Percentiles rank a stretch among this genome's conserved stretches.
Evolutionary conservation across 768 basidiomycete species (phyloP).

Genomic region (Tricholoma terreum): DNA sequence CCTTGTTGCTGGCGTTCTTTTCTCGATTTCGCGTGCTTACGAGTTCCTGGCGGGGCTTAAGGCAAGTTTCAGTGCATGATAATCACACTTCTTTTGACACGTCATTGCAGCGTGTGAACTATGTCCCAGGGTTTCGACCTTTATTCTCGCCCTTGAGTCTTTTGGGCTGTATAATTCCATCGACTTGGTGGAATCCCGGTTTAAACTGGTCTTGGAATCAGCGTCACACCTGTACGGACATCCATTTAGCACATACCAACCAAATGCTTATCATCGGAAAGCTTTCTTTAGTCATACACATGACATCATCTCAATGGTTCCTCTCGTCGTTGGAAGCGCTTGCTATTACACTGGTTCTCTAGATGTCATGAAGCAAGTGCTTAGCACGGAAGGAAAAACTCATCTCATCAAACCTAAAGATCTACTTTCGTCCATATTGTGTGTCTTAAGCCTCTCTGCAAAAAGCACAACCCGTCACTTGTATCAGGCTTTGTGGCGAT

Average conservation of each 20-base stretch:
- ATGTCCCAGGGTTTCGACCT: conserved; percentile 11
- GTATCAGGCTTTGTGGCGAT: conserved; percentile 28
- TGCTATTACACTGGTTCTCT: conserved; percentile 20
- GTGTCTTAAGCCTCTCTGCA: background rate
- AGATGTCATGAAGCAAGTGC: conserved; percentile 22
- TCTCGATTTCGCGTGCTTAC: background rate
- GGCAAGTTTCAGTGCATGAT: background rate
- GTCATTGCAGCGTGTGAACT: background rate
- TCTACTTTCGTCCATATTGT: background rate
- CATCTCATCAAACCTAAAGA: conserved; percentile 12
- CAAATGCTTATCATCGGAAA: background rate
- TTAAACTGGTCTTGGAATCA: conserved; percentile 12
- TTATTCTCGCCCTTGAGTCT: conserved; percentile 9
- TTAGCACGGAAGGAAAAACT: conserved; percentile 14
- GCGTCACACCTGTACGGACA: conserved; percentile 3
- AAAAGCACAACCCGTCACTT: background rate
- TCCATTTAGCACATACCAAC: background rate
- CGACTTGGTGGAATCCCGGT: conserved; percentile 12
- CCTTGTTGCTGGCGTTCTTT: too few relatives aligned
- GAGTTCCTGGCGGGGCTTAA: background rate
- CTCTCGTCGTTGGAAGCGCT: conserved; percentile 14
- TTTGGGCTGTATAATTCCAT: conserved; percentile 8
- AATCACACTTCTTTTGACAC: background rate
- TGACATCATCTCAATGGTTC: conserved; percentile 24
- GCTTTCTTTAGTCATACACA: conserved; percentile 23